These are phyloP conservation scores for Tulasnella sp. DNA, from an alignment of 768 basidiomycete genomes.

Conservation along the genomic window DNA sequence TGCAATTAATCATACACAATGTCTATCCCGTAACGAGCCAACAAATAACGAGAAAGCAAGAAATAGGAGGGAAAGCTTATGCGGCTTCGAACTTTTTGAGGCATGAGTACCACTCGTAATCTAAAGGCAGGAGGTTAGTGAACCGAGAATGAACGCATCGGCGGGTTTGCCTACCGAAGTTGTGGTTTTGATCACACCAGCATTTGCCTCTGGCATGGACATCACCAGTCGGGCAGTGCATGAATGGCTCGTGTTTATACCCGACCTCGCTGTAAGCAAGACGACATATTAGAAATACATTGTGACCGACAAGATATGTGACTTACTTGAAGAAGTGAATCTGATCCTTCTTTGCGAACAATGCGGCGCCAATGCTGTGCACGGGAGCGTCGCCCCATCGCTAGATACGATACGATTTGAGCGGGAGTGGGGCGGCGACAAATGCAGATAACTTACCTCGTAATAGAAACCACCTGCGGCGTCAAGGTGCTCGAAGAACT, in stretches of 20 bases:
- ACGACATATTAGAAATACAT: neutral
- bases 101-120: constrained; percentile 74
- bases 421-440: neutral
- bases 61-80: neutral
- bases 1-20: constrained; percentile 38
- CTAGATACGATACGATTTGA: constrained; percentile 44
- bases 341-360: constrained; percentile 86
- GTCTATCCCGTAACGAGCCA: constrained; percentile 18
- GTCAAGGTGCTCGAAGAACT: constrained; percentile 84
- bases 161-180: constrained; percentile 60
- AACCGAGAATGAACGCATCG: constrained; percentile 18
- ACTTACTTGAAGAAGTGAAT: constrained; percentile 82
- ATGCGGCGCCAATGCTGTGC: constrained; percentile 86
- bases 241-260: constrained; percentile 92
- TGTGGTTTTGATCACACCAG: constrained; percentile 78
- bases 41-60: constrained; percentile 1
- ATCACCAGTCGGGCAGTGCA: constrained; percentile 82
- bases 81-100: constrained; percentile 68
- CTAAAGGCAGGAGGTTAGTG: constrained; percentile 32
- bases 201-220: constrained; percentile 78
- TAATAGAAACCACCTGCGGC: constrained; percentile 85
- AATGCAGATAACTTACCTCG: constrained; percentile 55
- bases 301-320: neutral
- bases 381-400: constrained; percentile 95
- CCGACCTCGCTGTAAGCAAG: constrained; percentile 64